A percentile compares a stretch with the other conserved stretches of the same genome.
These are phyloP conservation scores for Trametes versicolor DNA, from an alignment of 1,284 basidiomycete genomes.

Conservation along the genomic window DNA sequence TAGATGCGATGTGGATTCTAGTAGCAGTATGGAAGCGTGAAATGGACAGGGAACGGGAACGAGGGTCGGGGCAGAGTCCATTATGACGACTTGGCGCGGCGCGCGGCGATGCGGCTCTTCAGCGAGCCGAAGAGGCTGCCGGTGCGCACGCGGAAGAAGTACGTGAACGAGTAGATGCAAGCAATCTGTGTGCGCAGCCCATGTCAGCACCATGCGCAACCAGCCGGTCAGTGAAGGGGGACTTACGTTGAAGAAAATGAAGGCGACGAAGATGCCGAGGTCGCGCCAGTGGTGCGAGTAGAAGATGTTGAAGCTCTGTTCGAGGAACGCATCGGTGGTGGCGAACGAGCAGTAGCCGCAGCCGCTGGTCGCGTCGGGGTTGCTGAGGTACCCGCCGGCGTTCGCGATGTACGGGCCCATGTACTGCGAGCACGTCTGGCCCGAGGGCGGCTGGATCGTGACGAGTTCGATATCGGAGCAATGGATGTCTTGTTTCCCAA, in stretches of 20 bases:
- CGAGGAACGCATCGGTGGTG: constrained; percentile 68
- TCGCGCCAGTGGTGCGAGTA: constrained; percentile 70
- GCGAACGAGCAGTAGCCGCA: constrained; percentile 67
- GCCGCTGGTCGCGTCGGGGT: constrained; percentile 59
- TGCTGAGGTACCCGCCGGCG: constrained; percentile 73
- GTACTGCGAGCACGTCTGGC: constrained; percentile 70
- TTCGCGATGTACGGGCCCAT: constrained; percentile 62
- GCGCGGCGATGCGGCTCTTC: constrained; percentile 21
- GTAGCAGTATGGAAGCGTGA: background rate
- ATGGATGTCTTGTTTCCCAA: constrained; percentile 53
- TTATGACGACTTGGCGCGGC: constrained; percentile 20
- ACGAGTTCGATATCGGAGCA: constrained; percentile 57
- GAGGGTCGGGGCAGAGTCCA: background rate
- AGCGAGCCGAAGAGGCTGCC: constrained; percentile 29
- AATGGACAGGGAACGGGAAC: background rate
- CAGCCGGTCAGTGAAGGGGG: background rate
- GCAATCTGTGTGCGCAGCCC: constrained; percentile 38
- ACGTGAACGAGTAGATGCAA: constrained; percentile 44
- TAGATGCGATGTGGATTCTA: background rate
- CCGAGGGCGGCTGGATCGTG: constrained; percentile 65
- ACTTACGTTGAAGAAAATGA: constrained; percentile 69
- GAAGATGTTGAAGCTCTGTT: constrained; percentile 60
- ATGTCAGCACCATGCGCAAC: background rate
- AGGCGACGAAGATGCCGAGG: constrained; percentile 71
- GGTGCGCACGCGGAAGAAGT: constrained; percentile 32